These are phyloP conservation scores for Annona squamosa DNA, from an alignment of 164 flowering plant genomes.

Conservation along the genomic window DNA sequence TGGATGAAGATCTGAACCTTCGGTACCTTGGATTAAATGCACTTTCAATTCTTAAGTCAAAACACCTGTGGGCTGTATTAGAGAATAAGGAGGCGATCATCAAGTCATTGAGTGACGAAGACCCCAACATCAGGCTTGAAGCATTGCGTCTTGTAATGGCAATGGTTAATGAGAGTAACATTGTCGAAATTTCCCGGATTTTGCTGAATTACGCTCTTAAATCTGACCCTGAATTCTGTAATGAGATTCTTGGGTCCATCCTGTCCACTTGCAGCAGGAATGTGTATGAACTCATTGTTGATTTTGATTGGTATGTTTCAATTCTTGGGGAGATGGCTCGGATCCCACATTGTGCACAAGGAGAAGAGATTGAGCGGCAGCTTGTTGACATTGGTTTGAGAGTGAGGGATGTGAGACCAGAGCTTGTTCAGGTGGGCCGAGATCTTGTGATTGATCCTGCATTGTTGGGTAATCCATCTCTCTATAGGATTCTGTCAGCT, in stretches of 20 bases:
- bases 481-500: conserved; percentile 67
- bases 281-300: conserved; percentile 61
- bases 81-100: conserved; percentile 86
- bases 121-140: conserved; percentile 62
- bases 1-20: conserved; percentile 77
- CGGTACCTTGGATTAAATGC: conserved; percentile 86
- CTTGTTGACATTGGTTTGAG: conserved; percentile 82
- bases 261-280: conserved; percentile 57
- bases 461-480: conserved; percentile 68
- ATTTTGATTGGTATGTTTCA: conserved; percentile 93
- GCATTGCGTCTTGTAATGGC: conserved; percentile 69
- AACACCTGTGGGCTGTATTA: conserved; percentile 69
- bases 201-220: conserved; percentile 72
- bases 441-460: conserved; percentile 91
- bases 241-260: conserved; percentile 70
- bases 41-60: conserved; percentile 47
- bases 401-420: conserved; percentile 75
- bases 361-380: conserved; percentile 82
- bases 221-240: conserved; percentile 85
- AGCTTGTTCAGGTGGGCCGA: conserved; percentile 71
- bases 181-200: conserved; percentile 58
- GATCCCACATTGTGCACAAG: conserved; percentile 71
- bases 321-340: conserved; percentile 91
- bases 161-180: conserved; percentile 76
- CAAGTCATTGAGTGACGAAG: conserved; percentile 71